A percentile compares a stretch with the other conserved stretches of the same genome.
Conservation (phyloP, 768 basidiomycete species). For the Boletus vinaceobasis region DNA sequence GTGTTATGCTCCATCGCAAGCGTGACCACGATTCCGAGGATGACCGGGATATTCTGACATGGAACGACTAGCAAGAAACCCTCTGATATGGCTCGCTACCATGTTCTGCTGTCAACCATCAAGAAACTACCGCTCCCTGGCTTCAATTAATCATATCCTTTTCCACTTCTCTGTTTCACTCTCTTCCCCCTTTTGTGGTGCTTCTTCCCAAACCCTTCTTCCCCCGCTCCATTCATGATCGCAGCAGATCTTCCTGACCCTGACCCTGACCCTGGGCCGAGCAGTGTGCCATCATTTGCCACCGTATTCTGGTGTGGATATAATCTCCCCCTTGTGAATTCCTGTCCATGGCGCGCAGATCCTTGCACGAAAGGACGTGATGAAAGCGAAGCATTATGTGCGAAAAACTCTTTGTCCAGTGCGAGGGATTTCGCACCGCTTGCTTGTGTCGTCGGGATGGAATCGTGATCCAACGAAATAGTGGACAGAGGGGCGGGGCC, state of each 20-base stretch:
- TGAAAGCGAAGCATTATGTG: constrained; percentile 46
- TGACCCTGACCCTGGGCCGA: constrained; percentile 41
- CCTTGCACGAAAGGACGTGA: constrained; percentile 65
- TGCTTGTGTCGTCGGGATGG: constrained; percentile 28
- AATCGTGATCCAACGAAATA: constrained; percentile 13
- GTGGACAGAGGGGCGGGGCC: not conserved
- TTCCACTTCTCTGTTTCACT: constrained; percentile 88
- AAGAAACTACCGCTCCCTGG: not conserved
- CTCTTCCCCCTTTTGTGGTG: constrained; percentile 80
- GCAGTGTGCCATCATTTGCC: constrained; percentile 71
- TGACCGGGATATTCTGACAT: constrained; percentile 58
- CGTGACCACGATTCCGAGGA: constrained; percentile 66
- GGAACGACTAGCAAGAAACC: constrained; percentile 52
- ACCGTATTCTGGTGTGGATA: constrained; percentile 86
- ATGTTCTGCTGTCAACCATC: not conserved
- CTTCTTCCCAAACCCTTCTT: constrained; percentile 58
- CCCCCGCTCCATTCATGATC: constrained; percentile 37
- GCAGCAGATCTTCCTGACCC: constrained; percentile 39
- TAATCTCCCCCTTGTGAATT: constrained; percentile 58
- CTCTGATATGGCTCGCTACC: not conserved
- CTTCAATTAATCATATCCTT: constrained; percentile 71
- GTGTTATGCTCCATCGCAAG: constrained; percentile 66
- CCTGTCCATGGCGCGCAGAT: constrained; percentile 50
- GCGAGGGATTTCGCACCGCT: constrained; percentile 54
- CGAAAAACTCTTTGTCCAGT: constrained; percentile 84